Conservation (phyloP, 2,329 filamentous ascomycete species). For the Aspergillus spinulosporus region DNA sequence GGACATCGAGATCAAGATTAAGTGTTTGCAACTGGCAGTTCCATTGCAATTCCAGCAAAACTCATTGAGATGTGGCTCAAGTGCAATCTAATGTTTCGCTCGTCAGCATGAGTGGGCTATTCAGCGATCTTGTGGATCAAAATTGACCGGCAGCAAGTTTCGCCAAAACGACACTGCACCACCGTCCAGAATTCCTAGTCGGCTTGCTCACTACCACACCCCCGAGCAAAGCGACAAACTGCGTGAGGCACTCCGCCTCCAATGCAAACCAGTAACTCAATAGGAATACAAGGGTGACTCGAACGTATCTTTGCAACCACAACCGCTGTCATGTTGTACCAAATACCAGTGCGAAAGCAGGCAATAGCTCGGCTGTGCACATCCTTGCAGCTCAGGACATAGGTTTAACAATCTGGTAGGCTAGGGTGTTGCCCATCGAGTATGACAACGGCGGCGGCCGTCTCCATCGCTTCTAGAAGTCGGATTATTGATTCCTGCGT, state of each 20-base stretch:
- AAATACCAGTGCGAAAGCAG: conserved; percentile 1
- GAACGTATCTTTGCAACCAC: not conserved
- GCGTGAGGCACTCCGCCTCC: conserved; percentile 13
- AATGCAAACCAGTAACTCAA: conserved; percentile 16
- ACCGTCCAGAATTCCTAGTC: conserved; percentile 8
- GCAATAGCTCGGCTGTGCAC: conserved; percentile 12
- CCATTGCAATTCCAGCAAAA: too few species aligned
- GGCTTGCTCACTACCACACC: conserved; percentile 12
- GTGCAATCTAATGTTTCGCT: too few species aligned
- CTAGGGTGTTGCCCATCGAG: too few species aligned
- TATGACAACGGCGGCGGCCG: too few species aligned
- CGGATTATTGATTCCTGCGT: not conserved
- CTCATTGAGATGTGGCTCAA: too few species aligned
- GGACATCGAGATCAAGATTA: not conserved
- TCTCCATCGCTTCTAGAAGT: not conserved
- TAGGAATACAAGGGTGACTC: conserved; percentile 1
- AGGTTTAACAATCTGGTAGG: not conserved
- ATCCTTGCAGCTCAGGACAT: conserved; percentile 1
- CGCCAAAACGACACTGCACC: conserved; percentile 24
- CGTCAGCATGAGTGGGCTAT: conserved; percentile 11
- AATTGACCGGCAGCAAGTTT: conserved; percentile 12
- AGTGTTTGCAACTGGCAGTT: too few species aligned
- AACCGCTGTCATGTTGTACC: conserved; percentile 7
- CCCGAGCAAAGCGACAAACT: conserved; percentile 14
- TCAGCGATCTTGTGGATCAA: conserved; percentile 9